Percentiles rank a stretch among this genome's conserved stretches.
These are phyloP conservation scores for Xylariales sp. DNA, from an alignment of 2,329 filamentous ascomycete genomes.

Conservation along the genomic window DNA sequence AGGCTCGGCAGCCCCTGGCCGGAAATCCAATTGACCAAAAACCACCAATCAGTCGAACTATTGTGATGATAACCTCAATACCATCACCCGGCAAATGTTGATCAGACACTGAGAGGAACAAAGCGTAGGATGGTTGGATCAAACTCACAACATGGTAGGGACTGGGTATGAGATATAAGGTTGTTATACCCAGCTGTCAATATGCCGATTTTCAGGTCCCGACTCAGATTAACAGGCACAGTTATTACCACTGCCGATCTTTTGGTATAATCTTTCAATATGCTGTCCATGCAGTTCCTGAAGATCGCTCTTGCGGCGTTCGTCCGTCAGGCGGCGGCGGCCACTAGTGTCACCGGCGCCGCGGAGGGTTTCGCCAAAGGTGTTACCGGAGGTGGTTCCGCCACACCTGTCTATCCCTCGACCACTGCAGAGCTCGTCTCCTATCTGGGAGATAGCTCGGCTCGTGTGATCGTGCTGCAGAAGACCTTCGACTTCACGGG, in stretches of 20 bases:
- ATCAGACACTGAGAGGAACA: neutral
- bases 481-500: conserved; percentile 53
- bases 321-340: conserved; percentile 9
- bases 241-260: too few species aligned
- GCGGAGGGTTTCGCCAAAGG: conserved; percentile 42
- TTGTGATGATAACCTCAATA: neutral
- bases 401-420: conserved; percentile 47
- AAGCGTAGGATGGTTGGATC: neutral
- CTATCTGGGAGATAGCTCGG: conserved; percentile 49
- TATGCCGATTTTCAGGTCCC: too few species aligned
- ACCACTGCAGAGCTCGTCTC: conserved; percentile 51
- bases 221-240: too few species aligned
- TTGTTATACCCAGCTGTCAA: too few species aligned
- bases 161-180: too few species aligned
- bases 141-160: too few species aligned
- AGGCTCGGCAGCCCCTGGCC: too few species aligned
- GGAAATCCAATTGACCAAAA: too few species aligned
- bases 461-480: conserved; percentile 55
- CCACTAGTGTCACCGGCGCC: conserved; percentile 30
- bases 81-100: neutral
- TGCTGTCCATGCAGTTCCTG: conserved; percentile 3
- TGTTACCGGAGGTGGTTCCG: conserved; percentile 56
- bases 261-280: neutral
- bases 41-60: conserved; percentile 8
- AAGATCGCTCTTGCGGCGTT: conserved; percentile 2